Evolutionary conservation across 495 filamentous ascomycete species (phyloP).

Genomic region (Sordaria brevicollis): DNA sequence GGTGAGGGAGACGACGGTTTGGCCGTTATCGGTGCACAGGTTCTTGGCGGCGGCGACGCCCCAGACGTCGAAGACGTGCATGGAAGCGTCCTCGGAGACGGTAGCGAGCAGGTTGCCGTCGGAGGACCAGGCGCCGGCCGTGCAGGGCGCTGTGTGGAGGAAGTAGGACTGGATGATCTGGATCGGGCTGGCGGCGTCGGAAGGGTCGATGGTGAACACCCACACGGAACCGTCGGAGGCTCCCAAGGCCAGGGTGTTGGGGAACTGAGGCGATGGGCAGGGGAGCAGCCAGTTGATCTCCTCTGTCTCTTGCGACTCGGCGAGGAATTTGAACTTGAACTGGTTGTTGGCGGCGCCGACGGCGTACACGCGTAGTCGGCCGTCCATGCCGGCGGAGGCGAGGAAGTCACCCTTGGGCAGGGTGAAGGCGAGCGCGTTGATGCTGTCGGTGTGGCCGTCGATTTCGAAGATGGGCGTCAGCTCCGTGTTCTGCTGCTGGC

Average conservation of each 20-base stretch:
- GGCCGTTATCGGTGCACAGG: constrained; percentile 54
- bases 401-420: constrained; percentile 73
- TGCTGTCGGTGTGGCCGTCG: constrained; percentile 80
- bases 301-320: constrained; percentile 68
- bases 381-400: constrained; percentile 81
- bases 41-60: constrained; percentile 70
- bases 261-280: constrained; percentile 57
- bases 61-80: constrained; percentile 91
- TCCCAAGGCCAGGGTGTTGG: constrained; percentile 82
- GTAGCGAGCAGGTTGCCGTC: constrained; percentile 85
- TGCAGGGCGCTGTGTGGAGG: constrained; percentile 76
- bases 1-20: constrained; percentile 74
- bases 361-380: constrained; percentile 55
- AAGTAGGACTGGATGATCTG: constrained; percentile 84
- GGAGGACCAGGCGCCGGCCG: constrained; percentile 82
- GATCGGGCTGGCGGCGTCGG: constrained; percentile 45
- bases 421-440: constrained; percentile 79
- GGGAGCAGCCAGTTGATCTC: constrained; percentile 87
- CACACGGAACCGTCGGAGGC: constrained; percentile 90
- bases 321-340: constrained; percentile 60
- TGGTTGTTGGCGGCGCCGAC: constrained; percentile 62
- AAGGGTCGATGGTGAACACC: constrained; percentile 75
- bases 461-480: constrained; percentile 56
- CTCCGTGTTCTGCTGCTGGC: constrained; percentile 33
- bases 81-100: constrained; percentile 75